phyloP scores from a whole-genome alignment of 192 early-diverging fungal species.

The Backusella sp. region DNA sequence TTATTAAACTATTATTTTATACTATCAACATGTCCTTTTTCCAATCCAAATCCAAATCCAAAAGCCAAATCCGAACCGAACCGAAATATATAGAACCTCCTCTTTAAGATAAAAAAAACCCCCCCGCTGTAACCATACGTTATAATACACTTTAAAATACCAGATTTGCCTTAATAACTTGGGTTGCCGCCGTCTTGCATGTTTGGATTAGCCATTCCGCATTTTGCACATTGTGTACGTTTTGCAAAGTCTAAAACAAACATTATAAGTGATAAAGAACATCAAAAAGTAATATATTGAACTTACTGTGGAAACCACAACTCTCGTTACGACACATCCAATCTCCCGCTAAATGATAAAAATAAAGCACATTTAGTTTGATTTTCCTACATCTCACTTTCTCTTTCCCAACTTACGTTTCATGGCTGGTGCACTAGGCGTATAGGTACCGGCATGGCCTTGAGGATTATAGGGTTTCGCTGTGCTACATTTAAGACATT shows the following conservation, averaged over 20 bases:
- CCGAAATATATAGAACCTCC: not conserved
- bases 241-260: constrained; percentile 48
- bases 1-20: too few relatives aligned
- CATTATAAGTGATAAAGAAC: not conserved
- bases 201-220: constrained; percentile 42
- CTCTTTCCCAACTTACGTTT: not conserved
- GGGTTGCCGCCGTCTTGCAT: constrained; percentile 24
- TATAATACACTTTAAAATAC: not conserved
- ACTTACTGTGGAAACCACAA: constrained; percentile 55
- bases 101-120: not conserved
- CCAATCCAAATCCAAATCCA: too few relatives aligned
- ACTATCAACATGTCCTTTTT: too few relatives aligned
- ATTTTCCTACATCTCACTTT: too few relatives aligned
- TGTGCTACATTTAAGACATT: constrained; percentile 56
- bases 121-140: not conserved
- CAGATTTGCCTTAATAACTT: not conserved
- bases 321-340: constrained; percentile 61
- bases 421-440: constrained; percentile 15
- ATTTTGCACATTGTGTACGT: constrained; percentile 54
- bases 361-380: too few relatives aligned
- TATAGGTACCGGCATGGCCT: constrained; percentile 11
- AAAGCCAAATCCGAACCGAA: not conserved
- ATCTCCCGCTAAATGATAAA: constrained; percentile 37
- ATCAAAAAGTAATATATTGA: too few relatives aligned
- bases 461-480: constrained; percentile 41